Percentiles rank a stretch among this genome's conserved stretches.
Conservation (phyloP, 441 rosid genomes). For the Theobroma grandiflorum region DNA sequence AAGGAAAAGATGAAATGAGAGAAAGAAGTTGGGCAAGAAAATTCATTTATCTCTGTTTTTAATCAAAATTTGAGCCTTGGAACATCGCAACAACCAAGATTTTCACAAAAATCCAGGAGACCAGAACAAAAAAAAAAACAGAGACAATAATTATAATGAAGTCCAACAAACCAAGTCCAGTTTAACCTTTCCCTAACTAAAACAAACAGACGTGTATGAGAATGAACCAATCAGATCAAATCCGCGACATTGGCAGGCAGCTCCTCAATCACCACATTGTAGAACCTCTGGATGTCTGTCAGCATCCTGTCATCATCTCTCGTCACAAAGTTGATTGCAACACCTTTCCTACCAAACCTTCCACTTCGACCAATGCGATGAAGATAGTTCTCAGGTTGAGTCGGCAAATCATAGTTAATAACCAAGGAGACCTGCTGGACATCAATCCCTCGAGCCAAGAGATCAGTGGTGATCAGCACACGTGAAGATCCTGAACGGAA, state of each 20-base stretch:
- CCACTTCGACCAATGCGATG: conserved; percentile 29
- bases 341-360: conserved; percentile 29
- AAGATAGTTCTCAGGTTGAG: conserved; percentile 30
- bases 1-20: too few species aligned
- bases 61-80: not conserved
- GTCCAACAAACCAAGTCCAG: not conserved
- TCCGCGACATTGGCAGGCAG: conserved; percentile 28
- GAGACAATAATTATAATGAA: not conserved
- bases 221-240: conserved; percentile 8
- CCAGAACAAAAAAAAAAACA: not conserved
- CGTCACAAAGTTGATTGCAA: conserved; percentile 26
- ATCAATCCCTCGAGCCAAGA: conserved; percentile 29
- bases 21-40: not conserved
- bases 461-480: conserved; percentile 39
- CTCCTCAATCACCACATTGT: conserved; percentile 27
- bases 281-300: conserved; percentile 28
- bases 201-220: not conserved
- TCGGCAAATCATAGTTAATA: conserved; percentile 32
- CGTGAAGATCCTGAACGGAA: conserved; percentile 28
- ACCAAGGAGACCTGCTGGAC: conserved; percentile 34
- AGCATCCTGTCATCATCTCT: conserved; percentile 26
- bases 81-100: too few species aligned
- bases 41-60: not conserved
- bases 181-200: not conserved
- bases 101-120: too few species aligned